phyloP scores from a whole-genome alignment of 1,284 basidiomycete genomes.

The Fistulinella cinereoalba region DNA sequence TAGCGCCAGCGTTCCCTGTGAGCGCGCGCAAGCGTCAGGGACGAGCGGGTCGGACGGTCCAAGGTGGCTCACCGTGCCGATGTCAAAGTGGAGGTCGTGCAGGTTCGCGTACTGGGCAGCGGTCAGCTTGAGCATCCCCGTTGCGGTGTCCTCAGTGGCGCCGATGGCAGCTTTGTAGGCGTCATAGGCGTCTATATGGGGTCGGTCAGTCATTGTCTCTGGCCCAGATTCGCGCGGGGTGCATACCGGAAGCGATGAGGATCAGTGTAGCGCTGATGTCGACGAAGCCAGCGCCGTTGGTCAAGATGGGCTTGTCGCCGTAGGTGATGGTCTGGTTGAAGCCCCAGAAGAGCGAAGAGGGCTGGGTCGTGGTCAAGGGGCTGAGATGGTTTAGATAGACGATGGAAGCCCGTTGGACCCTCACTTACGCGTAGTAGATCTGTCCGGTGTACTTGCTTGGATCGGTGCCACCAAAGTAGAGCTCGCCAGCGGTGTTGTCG shows the following conservation, averaged over 20 bases:
- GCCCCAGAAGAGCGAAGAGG: conserved; percentile 50
- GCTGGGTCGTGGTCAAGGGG: conserved; percentile 48
- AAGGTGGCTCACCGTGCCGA: conserved; percentile 35
- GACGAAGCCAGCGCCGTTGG: conserved; percentile 28
- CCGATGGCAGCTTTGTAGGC: conserved; percentile 52
- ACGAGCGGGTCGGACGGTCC: too few species aligned
- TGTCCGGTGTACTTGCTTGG: too few species aligned
- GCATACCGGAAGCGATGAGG: conserved; percentile 37
- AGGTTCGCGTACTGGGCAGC: conserved; percentile 26
- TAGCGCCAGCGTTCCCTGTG: too few species aligned
- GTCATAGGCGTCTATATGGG: conserved; percentile 45
- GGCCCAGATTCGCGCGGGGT: too few species aligned
- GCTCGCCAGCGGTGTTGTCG: conserved; percentile 39
- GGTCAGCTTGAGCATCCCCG: conserved; percentile 43
- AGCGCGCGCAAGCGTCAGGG: too few species aligned
- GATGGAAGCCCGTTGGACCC: too few species aligned
- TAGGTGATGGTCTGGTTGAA: conserved; percentile 51
- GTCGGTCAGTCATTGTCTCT: background rate
- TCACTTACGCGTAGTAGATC: too few species aligned
- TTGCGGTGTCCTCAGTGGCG: conserved; percentile 42
- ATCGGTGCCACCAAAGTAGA: conserved; percentile 51
- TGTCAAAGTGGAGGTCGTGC: conserved; percentile 16
- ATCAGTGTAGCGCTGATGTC: conserved; percentile 49
- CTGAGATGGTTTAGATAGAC: conserved; percentile 47
- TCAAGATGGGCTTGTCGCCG: conserved; percentile 39